These are phyloP conservation scores for Populus euphratica DNA, from an alignment of 345 rosid species.

Conservation along the genomic window DNA sequence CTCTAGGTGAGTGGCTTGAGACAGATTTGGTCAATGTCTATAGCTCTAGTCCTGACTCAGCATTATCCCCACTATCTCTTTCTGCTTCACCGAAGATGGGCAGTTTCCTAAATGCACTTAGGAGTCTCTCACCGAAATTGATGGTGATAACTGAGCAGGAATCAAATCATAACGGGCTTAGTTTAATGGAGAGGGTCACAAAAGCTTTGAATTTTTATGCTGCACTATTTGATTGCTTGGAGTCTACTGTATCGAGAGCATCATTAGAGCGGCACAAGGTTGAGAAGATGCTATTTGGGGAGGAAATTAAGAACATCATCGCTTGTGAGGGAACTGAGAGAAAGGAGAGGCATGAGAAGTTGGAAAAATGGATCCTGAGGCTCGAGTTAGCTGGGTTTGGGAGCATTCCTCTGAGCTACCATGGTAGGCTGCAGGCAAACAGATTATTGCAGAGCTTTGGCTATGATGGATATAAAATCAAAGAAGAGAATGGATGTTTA, in stretches of 20 bases:
- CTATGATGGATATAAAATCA: slow-evolving; percentile 58
- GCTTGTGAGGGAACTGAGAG: slow-evolving; percentile 65
- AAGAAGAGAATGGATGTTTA: slow-evolving; percentile 58
- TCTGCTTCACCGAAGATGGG: slow-evolving; percentile 46
- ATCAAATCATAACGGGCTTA: slow-evolving; percentile 47
- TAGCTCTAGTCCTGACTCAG: slow-evolving; percentile 46
- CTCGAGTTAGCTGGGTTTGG: slow-evolving; percentile 61
- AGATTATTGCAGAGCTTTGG: slow-evolving; percentile 50
- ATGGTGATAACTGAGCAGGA: slow-evolving; percentile 70
- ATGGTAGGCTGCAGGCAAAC: slow-evolving; percentile 58
- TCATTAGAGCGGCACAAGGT: slow-evolving; percentile 55
- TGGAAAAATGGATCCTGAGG: slow-evolving; percentile 64
- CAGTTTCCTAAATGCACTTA: slow-evolving; percentile 46
- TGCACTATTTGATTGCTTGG: slow-evolving; percentile 65
- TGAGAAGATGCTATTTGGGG: slow-evolving; percentile 68
- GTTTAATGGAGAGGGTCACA: slow-evolving; percentile 52
- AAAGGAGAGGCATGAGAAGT: slow-evolving; percentile 67
- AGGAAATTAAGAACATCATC: slow-evolving; percentile 68
- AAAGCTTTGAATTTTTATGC: slow-evolving; percentile 64
- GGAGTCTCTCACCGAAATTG: slow-evolving; percentile 60
- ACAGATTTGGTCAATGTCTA: slow-evolving; percentile 37
- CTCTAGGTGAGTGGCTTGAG: slow-evolving; percentile 75
- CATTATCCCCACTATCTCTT: slow-evolving; percentile 41
- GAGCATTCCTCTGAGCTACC: slow-evolving; percentile 55
- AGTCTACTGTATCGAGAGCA: slow-evolving; percentile 51